Evolutionary conservation across 2,329 filamentous ascomycete species (phyloP), one percentile per base, ranked within the genome.

Genomic region (Piedraia hortae): DNA sequence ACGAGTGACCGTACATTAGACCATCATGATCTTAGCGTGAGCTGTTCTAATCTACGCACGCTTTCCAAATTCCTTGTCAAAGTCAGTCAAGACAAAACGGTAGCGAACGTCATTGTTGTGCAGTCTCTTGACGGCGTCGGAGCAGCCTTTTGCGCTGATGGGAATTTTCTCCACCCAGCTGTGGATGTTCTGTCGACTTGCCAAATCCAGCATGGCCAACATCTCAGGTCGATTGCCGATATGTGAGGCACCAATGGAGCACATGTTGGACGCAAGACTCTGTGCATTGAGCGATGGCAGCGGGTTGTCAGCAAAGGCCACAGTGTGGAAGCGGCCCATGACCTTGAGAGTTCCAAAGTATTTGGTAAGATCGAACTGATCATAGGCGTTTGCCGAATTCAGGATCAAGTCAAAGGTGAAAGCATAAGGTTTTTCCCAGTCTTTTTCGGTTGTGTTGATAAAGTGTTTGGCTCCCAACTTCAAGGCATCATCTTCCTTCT

Each of bases 311-410:
- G 74, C 74, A 38, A 85, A 54, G 18, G 73, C 74, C 24, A 82
- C 71, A 36, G 60, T 72, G 43, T 82, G 62, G 62, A 72, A 85
- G 39, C 58, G 60, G 26, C 70, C 73, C 48, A 78, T 72, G 26
- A 82, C 66, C 46, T 82, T 77, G 42, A 88, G 59, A 36, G 78
- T 59, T 28, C 59, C 62, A 37, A 88, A 61, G 51, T 85, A 88
- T 31, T 67, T 57, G 20, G 26, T 16, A 23, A 31, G 19, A 24
- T 31, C 21, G 26, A 31, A 30, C 15, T 30, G 24, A 36, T 62
- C 53, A 22, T 61, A 67, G 16, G 58, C 63, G 38, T 63, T 72
- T 34, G 72, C 68, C 5, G 63, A 68, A 55, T 70, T 74, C 51
- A 78, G 44, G 42, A 78, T 71, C 34, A 78, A 55, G 48, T 78